Evolutionary conservation across 148 eudicot species (phyloP).

Genomic region (Dysphania ambrosioides): DNA sequence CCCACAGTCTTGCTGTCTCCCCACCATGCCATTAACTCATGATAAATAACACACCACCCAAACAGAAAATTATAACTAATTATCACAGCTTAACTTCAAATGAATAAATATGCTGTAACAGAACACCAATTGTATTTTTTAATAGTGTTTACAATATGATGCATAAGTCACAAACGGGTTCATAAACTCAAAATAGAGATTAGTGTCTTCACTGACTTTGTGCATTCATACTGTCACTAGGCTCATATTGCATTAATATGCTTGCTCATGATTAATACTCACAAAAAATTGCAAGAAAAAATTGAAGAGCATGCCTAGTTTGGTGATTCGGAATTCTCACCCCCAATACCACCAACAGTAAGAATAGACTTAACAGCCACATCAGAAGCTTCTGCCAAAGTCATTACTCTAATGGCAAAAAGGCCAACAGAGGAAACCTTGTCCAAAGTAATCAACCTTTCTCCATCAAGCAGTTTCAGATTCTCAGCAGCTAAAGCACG

Average conservation of each 20-base stretch:
- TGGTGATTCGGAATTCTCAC: slow-evolving; percentile 36
- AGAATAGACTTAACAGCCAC: slow-evolving; percentile 93
- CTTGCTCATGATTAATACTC: slow-evolving; percentile 5
- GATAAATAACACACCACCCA: neutral
- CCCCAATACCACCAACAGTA: slow-evolving; percentile 97
- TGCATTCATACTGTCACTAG: neutral
- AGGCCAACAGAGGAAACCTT: slow-evolving; percentile 81
- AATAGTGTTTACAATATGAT: neutral
- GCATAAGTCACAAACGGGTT: neutral
- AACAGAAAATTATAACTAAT: too few relatives aligned
- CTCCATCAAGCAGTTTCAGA: slow-evolving; percentile 43
- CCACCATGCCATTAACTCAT: neutral
- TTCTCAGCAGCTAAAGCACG: slow-evolving; percentile 53
- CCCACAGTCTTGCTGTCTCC: neutral
- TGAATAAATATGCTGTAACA: neutral
- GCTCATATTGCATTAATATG: neutral
- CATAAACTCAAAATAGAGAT: neutral
- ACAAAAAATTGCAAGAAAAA: slow-evolving; percentile 17
- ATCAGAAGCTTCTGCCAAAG: slow-evolving; percentile 91
- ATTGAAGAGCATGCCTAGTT: neutral
- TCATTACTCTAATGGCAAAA: slow-evolving; percentile 67
- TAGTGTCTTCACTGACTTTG: neutral
- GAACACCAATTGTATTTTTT: neutral
- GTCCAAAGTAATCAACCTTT: slow-evolving; percentile 68
- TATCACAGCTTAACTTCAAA: too few relatives aligned